Percentiles rank a stretch among this genome's conserved stretches.
These are phyloP conservation scores for Aspergillus calidoustus DNA, from an alignment of 2,329 filamentous ascomycete genomes.

Conservation along the genomic window DNA sequence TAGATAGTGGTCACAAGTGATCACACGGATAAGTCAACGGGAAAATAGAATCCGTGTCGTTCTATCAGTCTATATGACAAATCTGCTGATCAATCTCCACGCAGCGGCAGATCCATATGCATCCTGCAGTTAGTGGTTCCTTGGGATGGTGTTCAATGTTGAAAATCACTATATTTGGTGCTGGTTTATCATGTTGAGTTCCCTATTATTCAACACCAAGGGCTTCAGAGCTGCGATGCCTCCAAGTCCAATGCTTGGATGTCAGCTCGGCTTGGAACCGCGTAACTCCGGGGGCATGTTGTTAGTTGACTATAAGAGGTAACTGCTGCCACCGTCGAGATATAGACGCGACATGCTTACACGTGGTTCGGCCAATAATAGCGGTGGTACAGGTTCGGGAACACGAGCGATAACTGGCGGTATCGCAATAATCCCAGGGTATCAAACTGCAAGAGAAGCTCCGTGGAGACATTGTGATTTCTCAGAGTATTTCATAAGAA, in stretches of 20 bases:
- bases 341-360: conserved; percentile 8
- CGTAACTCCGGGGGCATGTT: background rate
- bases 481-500: conserved; percentile 14
- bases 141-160: background rate
- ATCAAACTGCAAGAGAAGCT: conserved; percentile 2
- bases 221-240: background rate
- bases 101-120: conserved; percentile 31
- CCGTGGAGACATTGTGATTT: conserved; percentile 15
- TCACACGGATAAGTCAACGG: conserved; percentile 26
- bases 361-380: conserved; percentile 5
- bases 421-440: conserved; percentile 5
- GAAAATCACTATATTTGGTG: background rate
- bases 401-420: background rate
- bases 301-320: background rate
- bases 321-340: background rate
- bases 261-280: background rate
- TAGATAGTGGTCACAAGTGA: background rate
- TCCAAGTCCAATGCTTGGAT: background rate
- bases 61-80: conserved; percentile 34
- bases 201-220: background rate
- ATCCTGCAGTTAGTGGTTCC: conserved; percentile 4
- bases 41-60: conserved; percentile 44
- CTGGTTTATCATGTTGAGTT: background rate
- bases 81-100: conserved; percentile 41
- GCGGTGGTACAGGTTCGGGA: background rate